Conservation (phyloP, 805 yeast species). For the Candida morakotiae region DNA sequence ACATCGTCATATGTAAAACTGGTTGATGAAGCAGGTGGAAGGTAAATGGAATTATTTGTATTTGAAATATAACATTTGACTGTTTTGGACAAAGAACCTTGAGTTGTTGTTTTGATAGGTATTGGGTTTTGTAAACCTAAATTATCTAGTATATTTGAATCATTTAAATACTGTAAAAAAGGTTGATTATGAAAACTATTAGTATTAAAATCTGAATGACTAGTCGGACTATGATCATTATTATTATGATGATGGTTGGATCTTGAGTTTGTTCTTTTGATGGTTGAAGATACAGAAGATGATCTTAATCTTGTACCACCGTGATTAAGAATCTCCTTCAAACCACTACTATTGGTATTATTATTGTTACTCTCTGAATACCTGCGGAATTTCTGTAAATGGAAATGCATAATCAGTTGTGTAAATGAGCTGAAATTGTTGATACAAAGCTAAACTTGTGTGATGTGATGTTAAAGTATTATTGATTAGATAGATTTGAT, state of each 20-base stretch:
- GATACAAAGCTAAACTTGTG: too few species aligned
- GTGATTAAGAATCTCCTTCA: neutral
- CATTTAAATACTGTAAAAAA: conserved; percentile 34
- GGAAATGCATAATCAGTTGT: neutral
- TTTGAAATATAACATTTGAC: conserved; percentile 33
- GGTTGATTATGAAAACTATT: conserved; percentile 18
- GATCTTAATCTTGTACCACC: conserved; percentile 1
- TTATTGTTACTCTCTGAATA: neutral
- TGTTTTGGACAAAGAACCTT: conserved; percentile 23
- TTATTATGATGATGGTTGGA: neutral
- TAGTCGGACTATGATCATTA: neutral
- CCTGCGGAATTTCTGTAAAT: neutral
- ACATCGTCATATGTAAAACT: conserved; percentile 41
- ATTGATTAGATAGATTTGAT: too few species aligned
- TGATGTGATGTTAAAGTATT: too few species aligned
- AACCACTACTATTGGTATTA: neutral
- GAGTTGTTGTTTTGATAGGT: conserved; percentile 25
- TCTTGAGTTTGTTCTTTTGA: conserved; percentile 8
- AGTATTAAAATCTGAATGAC: neutral
- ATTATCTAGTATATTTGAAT: conserved; percentile 27
- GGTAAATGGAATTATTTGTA: conserved; percentile 35
- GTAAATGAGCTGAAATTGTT: neutral
- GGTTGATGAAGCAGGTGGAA: conserved; percentile 36
- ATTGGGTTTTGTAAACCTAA: conserved; percentile 39
- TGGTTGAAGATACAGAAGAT: neutral